Evolutionary conservation across 345 rosid species (phyloP).

Genomic region (Capsella bursapastoris): DNA sequence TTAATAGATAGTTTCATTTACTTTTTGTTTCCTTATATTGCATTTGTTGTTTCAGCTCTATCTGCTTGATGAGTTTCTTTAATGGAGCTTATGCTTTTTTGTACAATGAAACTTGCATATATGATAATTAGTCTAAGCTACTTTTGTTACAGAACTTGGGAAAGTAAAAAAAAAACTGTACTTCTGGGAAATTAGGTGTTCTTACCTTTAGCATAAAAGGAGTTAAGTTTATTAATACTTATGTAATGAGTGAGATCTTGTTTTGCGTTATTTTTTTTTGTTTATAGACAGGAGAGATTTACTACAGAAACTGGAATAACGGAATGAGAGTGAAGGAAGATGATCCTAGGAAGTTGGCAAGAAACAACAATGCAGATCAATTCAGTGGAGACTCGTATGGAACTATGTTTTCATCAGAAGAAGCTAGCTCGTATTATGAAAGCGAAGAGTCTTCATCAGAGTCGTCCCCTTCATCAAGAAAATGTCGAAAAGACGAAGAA

Average conservation of each 20-base stretch:
- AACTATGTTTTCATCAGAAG: constrained; percentile 57
- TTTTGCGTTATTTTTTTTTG: neutral
- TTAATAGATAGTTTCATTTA: constrained; percentile 18
- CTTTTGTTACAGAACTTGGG: neutral
- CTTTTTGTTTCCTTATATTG: constrained; percentile 38
- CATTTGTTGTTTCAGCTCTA: constrained; percentile 41
- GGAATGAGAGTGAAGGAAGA: constrained; percentile 73
- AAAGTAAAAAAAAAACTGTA: neutral
- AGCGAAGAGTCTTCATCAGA: constrained; percentile 78
- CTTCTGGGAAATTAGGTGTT: neutral
- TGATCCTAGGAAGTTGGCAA: constrained; percentile 54
- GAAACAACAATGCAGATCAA: constrained; percentile 13
- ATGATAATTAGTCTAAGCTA: neutral
- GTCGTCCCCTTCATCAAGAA: constrained; percentile 55
- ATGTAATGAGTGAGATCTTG: neutral
- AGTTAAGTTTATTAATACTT: neutral
- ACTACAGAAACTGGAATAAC: constrained; percentile 79
- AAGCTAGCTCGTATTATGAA: constrained; percentile 62
- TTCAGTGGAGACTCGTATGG: constrained; percentile 47
- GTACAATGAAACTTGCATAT: neutral
- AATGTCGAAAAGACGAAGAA: constrained; percentile 24
- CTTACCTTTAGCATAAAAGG: constrained; percentile 11
- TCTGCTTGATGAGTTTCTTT: constrained; percentile 5
- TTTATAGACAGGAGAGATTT: constrained; percentile 81
- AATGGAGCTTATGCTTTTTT: neutral